Evolutionary conservation across 345 rosid genomes (phyloP).

Genomic region (Nephelium lappaceum): DNA sequence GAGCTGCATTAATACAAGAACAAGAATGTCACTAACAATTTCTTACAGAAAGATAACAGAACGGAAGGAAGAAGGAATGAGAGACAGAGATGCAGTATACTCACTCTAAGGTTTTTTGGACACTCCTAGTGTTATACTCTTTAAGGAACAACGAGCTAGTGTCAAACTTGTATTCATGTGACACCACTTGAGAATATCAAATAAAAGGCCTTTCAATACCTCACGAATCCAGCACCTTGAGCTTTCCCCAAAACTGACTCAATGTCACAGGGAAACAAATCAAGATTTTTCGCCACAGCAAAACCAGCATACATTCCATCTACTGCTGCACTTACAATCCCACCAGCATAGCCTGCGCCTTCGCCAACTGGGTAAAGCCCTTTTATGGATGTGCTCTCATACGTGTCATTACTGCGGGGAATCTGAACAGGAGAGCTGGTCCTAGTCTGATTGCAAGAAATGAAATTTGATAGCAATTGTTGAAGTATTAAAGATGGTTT

Average conservation of each 20-base stretch:
- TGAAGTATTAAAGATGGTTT: not conserved
- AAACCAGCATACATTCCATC: slow-evolving; percentile 94
- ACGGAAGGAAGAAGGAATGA: not conserved
- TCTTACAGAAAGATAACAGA: not conserved
- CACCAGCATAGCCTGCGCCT: slow-evolving; percentile 99
- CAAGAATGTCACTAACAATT: not conserved
- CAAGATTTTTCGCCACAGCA: slow-evolving; percentile 72
- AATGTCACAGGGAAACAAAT: slow-evolving; percentile 51
- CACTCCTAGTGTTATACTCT: slow-evolving; percentile 2
- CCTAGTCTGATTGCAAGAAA: slow-evolving; percentile 61
- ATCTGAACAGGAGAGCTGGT: slow-evolving; percentile 91
- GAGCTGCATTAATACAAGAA: slow-evolving; percentile 15
- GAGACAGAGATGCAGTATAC: slow-evolving; percentile 10
- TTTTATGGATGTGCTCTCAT: slow-evolving; percentile 71
- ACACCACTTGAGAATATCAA: not conserved
- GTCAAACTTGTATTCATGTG: slow-evolving; percentile 10
- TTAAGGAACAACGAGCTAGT: not conserved
- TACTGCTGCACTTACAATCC: slow-evolving; percentile 96
- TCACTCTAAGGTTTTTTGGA: slow-evolving; percentile 18
- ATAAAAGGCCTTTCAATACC: slow-evolving; percentile 44
- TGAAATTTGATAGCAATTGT: not conserved
- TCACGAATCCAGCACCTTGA: slow-evolving; percentile 57
- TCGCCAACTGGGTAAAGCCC: slow-evolving; percentile 95
- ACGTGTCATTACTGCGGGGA: slow-evolving; percentile 65
- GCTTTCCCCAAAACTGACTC: slow-evolving; percentile 74